These are phyloP conservation scores for Arabidopsis arenosa DNA, from an alignment of 345 rosid species.

Conservation along the genomic window DNA sequence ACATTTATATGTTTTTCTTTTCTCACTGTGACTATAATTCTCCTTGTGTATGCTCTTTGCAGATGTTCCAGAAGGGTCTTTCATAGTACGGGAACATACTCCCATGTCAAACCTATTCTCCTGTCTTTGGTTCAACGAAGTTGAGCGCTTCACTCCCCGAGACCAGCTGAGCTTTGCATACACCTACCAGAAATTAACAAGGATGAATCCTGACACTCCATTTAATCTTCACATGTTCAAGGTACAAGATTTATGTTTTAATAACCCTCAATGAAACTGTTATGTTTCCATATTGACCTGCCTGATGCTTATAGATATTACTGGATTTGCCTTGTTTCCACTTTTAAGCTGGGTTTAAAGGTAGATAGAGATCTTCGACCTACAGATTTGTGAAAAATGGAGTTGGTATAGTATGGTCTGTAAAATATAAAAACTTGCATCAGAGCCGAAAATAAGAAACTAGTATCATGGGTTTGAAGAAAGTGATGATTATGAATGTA, in stretches of 20 bases:
- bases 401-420: not conserved
- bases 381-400: not conserved
- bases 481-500: not conserved
- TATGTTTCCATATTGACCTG: not conserved
- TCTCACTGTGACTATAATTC: slow-evolving; percentile 1
- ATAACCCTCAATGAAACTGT: not conserved
- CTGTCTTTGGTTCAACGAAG: slow-evolving; percentile 99
- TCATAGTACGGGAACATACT: slow-evolving; percentile 91
- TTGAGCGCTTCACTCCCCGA: slow-evolving; percentile 94
- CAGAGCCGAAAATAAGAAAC: not conserved
- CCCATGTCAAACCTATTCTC: slow-evolving; percentile 98
- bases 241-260: slow-evolving; percentile 48
- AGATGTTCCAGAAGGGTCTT: slow-evolving; percentile 99
- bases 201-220: slow-evolving; percentile 74
- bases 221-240: slow-evolving; percentile 95
- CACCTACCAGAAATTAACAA: slow-evolving; percentile 80
- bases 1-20: not conserved
- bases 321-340: not conserved
- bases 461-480: not conserved
- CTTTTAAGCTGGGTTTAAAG: not conserved
- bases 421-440: not conserved
- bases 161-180: slow-evolving; percentile 96
- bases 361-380: not conserved
- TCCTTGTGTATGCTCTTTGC: slow-evolving; percentile 29
- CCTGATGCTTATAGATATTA: not conserved